These are phyloP conservation scores for Linum tenue DNA, from an alignment of 345 rosid genomes.

Conservation along the genomic window DNA sequence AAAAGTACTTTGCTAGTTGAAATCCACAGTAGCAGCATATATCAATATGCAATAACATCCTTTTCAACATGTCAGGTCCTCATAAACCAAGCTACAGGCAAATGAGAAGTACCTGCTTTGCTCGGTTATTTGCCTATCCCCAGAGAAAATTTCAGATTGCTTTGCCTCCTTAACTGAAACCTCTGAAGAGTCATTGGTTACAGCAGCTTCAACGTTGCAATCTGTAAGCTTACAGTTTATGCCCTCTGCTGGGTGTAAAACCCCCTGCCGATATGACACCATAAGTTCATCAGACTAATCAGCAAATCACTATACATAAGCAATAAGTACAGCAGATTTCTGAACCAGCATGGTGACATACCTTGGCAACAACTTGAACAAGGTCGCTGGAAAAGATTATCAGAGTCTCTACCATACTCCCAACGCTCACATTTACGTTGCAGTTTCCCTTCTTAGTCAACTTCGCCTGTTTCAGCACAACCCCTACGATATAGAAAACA, in stretches of 20 bases:
- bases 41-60: too few species aligned
- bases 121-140: conserved; percentile 26
- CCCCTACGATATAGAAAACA: conserved; percentile 33
- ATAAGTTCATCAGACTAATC: conserved; percentile 10
- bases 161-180: conserved; percentile 15
- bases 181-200: conserved; percentile 21
- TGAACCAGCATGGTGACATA: conserved; percentile 18
- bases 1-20: too few species aligned
- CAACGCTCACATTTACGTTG: conserved; percentile 45
- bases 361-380: conserved; percentile 83
- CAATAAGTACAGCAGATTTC: conserved; percentile 7
- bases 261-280: conserved; percentile 38
- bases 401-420: conserved; percentile 51
- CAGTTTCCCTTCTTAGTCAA: conserved; percentile 63
- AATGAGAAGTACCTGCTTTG: conserved; percentile 35
- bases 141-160: conserved; percentile 12
- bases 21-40: too few species aligned
- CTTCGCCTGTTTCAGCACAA: conserved; percentile 77
- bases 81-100: neutral
- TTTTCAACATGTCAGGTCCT: too few species aligned
- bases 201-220: conserved; percentile 37
- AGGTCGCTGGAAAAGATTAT: conserved; percentile 56
- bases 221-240: conserved; percentile 27
- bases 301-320: conserved; percentile 4
- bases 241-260: conserved; percentile 42